A percentile compares a stretch with the other conserved stretches of the same genome.
Conservation (phyloP, 306 rosid genomes). For the Ormosia emarginata region DNA sequence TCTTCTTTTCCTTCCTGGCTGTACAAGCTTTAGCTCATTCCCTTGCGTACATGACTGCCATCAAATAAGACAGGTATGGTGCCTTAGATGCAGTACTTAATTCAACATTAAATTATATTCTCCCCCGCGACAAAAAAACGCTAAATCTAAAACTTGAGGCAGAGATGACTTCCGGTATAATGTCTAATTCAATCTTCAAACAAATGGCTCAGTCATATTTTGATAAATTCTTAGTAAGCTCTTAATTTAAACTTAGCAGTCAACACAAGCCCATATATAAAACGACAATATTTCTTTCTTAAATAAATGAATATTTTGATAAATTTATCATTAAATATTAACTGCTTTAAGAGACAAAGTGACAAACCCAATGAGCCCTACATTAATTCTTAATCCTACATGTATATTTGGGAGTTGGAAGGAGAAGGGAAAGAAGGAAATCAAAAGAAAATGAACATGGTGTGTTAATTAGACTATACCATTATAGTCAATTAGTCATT, state of each 20-base stretch:
- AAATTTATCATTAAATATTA: neutral
- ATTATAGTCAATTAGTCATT: neutral
- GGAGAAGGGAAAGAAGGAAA: neutral
- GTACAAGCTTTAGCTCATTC: neutral
- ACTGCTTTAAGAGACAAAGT: neutral
- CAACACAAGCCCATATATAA: neutral
- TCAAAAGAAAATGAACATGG: neutral
- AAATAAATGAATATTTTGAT: neutral
- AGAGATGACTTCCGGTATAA: neutral
- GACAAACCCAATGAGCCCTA: neutral
- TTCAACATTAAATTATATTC: neutral
- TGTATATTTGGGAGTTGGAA: too few species aligned
- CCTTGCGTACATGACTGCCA: neutral
- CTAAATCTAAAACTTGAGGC: neutral
- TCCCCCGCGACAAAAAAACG: neutral
- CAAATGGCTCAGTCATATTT: constrained; percentile 30
- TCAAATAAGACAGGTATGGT: neutral
- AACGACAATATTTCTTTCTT: neutral
- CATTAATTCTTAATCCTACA: neutral
- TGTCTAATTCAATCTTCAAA: neutral
- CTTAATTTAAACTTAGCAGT: neutral
- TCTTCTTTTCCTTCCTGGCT: neutral
- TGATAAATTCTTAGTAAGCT: neutral
- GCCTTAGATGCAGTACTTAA: neutral
- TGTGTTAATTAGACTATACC: too few species aligned